phyloP scores from a whole-genome alignment of 2,329 filamentous ascomycete species.

The Cladophialophora bantiana region DNA sequence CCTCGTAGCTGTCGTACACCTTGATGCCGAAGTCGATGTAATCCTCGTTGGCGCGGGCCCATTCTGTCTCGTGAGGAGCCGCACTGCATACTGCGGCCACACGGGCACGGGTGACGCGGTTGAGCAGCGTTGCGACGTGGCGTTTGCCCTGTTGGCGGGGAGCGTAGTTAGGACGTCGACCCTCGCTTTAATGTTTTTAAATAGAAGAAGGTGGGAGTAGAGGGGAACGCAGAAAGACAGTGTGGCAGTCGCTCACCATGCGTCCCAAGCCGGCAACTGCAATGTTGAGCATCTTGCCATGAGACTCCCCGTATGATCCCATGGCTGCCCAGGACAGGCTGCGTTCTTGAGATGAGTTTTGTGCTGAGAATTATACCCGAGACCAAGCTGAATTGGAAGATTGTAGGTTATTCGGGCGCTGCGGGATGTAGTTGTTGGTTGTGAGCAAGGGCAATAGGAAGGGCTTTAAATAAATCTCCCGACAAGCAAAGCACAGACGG shows the following conservation, averaged over 20 bases:
- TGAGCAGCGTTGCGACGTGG: slow-evolving; percentile 59
- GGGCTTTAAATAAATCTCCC: too few relatives aligned
- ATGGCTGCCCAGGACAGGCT: background rate
- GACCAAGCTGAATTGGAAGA: background rate
- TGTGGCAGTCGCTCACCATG: slow-evolving; percentile 50
- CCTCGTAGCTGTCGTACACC: slow-evolving; percentile 62
- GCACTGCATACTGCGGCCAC: slow-evolving; percentile 62
- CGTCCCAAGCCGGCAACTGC: slow-evolving; percentile 59
- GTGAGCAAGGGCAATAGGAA: too few relatives aligned
- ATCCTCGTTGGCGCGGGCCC: slow-evolving; percentile 60
- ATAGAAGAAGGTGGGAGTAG: slow-evolving; percentile 56
- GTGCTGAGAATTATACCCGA: background rate
- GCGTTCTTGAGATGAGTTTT: background rate
- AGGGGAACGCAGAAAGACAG: slow-evolving; percentile 56
- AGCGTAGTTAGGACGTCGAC: background rate
- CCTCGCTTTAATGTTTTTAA: background rate
- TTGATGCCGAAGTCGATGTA: slow-evolving; percentile 67
- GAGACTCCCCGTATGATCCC: background rate
- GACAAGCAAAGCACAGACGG: too few relatives aligned
- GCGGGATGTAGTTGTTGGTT: too few relatives aligned
- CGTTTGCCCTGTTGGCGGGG: slow-evolving; percentile 50
- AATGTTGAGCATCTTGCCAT: slow-evolving; percentile 49
- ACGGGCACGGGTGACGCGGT: slow-evolving; percentile 55
- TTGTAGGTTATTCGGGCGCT: background rate
- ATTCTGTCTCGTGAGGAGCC: slow-evolving; percentile 57